Base-by-base conservation (phyloP, 2,329 filamentous ascomycete genomes). In the Aureobasidium pullulans region DNA sequence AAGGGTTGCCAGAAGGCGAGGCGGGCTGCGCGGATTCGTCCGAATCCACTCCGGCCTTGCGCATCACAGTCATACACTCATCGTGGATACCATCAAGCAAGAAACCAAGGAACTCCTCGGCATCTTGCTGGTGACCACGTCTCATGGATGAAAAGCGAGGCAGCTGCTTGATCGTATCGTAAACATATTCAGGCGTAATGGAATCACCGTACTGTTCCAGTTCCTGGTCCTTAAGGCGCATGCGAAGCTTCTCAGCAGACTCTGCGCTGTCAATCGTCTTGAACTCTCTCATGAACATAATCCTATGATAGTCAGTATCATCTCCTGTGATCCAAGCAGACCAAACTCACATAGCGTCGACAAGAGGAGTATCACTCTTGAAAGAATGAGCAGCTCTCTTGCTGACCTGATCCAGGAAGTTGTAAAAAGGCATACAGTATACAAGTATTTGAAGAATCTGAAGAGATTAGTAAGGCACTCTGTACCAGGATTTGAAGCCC, bases 261-360 rank as follows among this genome's bases (percentile, higher is more conserved):
- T 80, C 76, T 6, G 89, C 88, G n/a, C 89, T 87, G 69, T 90
- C 88, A 65, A 96, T 89, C 31, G 91, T 80, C 62, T 87, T 87
- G 75, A 94, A 97, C 72, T 97, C 94, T 65, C 86, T 85, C 84
- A 96, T 88, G 71, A 97, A 96, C 84, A 96, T 88, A 67, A 97
- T 94, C 86, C 88, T 92, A 60, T 62, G 46, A 46, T 47, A 23
- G 6, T 34, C 47, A 62, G 50, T 60, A 23, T 16, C 63, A 53
- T 64, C 3, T 10, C 19, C 4, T n/a, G 48, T 19, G 15, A 7
- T 43, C 58, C 7, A 19, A 29, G 6, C 1, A 31, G n/a, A n/a
- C 1, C 16, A 34, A 48, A 80, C 87, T 81, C 75, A 91, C 89
- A 97, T 91, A 23, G 93, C 89, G 77, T 99, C 94, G 66, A 99